phyloP scores from a whole-genome alignment of 2,329 filamentous ascomycete genomes.

The Verticillium tricorpus region DNA sequence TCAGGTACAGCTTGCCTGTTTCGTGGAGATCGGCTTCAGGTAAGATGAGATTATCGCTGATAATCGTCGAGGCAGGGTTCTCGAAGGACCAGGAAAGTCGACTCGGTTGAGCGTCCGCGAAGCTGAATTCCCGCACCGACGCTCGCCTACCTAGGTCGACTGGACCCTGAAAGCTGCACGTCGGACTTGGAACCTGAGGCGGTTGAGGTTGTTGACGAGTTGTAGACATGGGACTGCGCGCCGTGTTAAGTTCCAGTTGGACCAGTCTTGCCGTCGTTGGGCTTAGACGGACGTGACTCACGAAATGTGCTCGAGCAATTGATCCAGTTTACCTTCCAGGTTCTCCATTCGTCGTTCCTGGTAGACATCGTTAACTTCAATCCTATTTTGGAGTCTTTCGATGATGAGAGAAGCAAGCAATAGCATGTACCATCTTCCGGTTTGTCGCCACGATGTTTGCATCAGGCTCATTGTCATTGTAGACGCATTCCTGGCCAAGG shows the following conservation, averaged over 20 bases:
- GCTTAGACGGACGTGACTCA: not conserved
- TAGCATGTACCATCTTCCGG: not conserved
- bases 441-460: not conserved
- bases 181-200: not conserved
- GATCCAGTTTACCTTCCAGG: constrained; percentile 1
- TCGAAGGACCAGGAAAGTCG: too few species aligned
- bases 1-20: constrained; percentile 30
- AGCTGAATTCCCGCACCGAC: too few species aligned
- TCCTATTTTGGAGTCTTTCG: too few species aligned
- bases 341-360: not conserved
- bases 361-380: too few species aligned
- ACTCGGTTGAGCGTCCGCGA: too few species aligned
- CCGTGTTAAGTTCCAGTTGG: not conserved
- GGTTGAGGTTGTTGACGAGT: not conserved
- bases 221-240: not conserved
- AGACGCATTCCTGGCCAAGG: not conserved
- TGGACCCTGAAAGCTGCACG: too few species aligned
- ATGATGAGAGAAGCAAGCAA: too few species aligned
- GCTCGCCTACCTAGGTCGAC: too few species aligned
- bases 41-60: not conserved
- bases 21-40: not conserved
- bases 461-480: not conserved
- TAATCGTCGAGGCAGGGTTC: too few species aligned
- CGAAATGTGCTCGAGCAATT: not conserved
- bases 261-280: too few species aligned